These are phyloP conservation scores for Hypoxylon cercidicola DNA, from an alignment of 495 filamentous ascomycete genomes.

Conservation along the genomic window DNA sequence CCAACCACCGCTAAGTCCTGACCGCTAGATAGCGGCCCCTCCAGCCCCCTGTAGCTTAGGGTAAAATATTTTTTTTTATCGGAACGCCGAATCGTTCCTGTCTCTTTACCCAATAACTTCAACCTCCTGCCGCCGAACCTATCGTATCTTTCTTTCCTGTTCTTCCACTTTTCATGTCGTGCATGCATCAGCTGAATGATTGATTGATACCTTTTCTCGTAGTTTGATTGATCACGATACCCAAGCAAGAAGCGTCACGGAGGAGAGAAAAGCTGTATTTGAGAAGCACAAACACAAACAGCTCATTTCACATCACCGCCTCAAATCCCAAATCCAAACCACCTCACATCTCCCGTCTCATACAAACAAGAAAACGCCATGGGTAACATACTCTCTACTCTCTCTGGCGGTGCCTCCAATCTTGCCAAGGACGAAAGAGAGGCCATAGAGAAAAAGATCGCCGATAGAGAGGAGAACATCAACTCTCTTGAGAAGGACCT, in stretches of 20 bases:
- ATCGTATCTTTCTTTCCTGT: slow-evolving; percentile 38
- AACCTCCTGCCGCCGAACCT: slow-evolving; percentile 21
- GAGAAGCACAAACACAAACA: slow-evolving; percentile 1
- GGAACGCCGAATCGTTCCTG: slow-evolving; percentile 6
- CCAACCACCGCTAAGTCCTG: slow-evolving; percentile 22
- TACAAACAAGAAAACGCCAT: slow-evolving; percentile 12
- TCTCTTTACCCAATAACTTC: slow-evolving; percentile 11
- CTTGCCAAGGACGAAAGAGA: slow-evolving; percentile 50
- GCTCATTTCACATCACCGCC: not conserved
- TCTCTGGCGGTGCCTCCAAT: slow-evolving; percentile 30
- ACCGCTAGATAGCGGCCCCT: slow-evolving; percentile 25
- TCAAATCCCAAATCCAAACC: not conserved
- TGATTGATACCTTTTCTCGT: slow-evolving; percentile 30
- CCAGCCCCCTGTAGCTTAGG: slow-evolving; percentile 3
- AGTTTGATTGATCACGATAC: slow-evolving; percentile 36
- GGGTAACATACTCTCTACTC: slow-evolving; percentile 40
- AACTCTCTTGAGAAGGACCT: slow-evolving; percentile 58
- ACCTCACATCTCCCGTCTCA: not conserved
- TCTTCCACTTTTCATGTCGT: slow-evolving; percentile 30
- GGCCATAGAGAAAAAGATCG: slow-evolving; percentile 51
- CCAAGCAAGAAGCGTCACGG: slow-evolving; percentile 12
- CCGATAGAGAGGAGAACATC: slow-evolving; percentile 50
- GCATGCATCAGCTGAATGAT: slow-evolving; percentile 36
- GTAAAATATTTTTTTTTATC: slow-evolving; percentile 32
- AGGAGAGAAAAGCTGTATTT: slow-evolving; percentile 10